Conservation (phyloP, 192 early-diverging fungal genomes). For the Umbelopsis vinacea region DNA sequence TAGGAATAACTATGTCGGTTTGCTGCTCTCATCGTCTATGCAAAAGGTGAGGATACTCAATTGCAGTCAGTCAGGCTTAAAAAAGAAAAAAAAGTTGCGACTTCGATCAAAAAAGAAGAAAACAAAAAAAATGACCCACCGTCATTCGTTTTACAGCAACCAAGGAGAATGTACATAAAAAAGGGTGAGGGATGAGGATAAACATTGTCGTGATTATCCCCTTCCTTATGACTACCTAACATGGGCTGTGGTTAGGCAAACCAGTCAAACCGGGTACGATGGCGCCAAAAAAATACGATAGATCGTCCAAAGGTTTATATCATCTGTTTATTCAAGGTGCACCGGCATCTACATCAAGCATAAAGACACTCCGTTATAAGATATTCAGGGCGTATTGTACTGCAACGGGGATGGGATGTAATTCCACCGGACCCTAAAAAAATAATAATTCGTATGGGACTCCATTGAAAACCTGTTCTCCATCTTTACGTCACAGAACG, state of each 20-base stretch:
- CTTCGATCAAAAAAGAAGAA: not conserved
- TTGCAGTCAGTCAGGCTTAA: too few species aligned
- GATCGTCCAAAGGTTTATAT: too few species aligned
- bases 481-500: not conserved
- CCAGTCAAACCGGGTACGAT: too few species aligned
- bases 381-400: not conserved
- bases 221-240: not conserved
- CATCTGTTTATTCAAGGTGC: too few species aligned
- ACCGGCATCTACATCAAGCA: too few species aligned
- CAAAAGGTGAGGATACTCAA: too few species aligned
- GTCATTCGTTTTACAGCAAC: not conserved
- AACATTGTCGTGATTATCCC: not conserved
- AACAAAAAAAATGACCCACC: not conserved
- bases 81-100: too few species aligned
- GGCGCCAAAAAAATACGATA: too few species aligned
- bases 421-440: not conserved
- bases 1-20: not conserved
- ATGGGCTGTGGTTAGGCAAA: too few species aligned
- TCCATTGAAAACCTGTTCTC: not conserved
- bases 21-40: not conserved
- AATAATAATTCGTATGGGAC: not conserved
- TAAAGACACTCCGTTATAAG: not conserved
- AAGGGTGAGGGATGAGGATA: constrained; percentile 10
- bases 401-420: not conserved
- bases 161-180: not conserved